Evolutionary conservation across 805 yeast genomes (phyloP), one percentile per base, ranked within the genome.

Genomic region (Pichia kluyveri): DNA sequence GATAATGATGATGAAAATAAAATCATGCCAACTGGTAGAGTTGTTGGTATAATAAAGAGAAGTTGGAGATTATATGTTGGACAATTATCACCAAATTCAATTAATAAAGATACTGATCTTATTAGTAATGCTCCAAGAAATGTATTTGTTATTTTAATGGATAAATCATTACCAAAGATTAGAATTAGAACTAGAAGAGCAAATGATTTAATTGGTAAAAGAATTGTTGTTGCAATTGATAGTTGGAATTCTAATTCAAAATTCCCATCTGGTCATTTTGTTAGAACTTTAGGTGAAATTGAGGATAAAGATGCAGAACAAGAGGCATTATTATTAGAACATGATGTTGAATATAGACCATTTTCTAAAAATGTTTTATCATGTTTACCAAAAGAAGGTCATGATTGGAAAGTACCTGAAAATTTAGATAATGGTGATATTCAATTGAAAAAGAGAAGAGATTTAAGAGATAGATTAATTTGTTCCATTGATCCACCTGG

Each of bases 401-500:
- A 86, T 55, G 78, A 85, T 50, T 93, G 99, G 99, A 77, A 70
- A 49, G 96, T 88, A 17, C 96, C 96, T 3, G 83, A 74, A 46
- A 69, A 75, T 45, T 62, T 79, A 49, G 67, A 75, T 19, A 75
- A 69, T 53, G 77, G 79, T 1, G 84, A 79, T 53, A 76, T 71
- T 10, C 66, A 77, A 39, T 62, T 76, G 32, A 72, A 74, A 37
- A 80, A 82, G 56, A 79, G 99, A 66, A 76, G 71, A 45, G 99
- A 93, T 64, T 73, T 90, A 50, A 79, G 99, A 58, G 95, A 91
- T 58, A 81, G 87, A 60, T 71, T 88, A 43, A 86, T 93, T 39
- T 93, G 99, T 64, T 85, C 96, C 26, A 93, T 93, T 57, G 99
- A 93, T 72, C 99, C 99, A 10, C 97, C 97, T 2, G 83, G 85